Conservation (phyloP, 768 basidiomycete species). For the Lactarius hatsudake region DNA sequence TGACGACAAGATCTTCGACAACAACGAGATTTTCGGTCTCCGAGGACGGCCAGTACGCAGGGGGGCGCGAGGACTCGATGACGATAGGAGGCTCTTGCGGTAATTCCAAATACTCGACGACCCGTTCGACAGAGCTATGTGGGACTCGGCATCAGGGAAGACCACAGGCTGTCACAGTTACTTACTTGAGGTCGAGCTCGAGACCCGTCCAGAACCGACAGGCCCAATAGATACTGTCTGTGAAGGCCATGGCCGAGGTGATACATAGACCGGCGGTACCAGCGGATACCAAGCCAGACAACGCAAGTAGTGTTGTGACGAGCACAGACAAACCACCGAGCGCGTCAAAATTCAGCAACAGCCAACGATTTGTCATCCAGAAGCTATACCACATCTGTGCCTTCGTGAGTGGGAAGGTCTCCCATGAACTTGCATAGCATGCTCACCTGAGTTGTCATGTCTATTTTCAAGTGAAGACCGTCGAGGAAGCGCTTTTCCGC, state of each 20-base stretch:
- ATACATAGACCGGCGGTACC: slow-evolving; percentile 73
- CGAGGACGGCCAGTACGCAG: slow-evolving; percentile 91
- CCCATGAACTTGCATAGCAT: not conserved
- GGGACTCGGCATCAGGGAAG: slow-evolving; percentile 17
- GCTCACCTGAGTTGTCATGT: slow-evolving; percentile 69
- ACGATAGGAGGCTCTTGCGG: slow-evolving; percentile 82
- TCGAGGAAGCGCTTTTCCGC: slow-evolving; percentile 77
- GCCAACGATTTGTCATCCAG: slow-evolving; percentile 90
- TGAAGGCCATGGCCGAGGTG: slow-evolving; percentile 67
- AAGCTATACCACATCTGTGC: slow-evolving; percentile 77
- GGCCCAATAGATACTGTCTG: slow-evolving; percentile 49
- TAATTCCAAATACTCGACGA: slow-evolving; percentile 86
- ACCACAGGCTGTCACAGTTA: slow-evolving; percentile 19
- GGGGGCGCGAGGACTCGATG: slow-evolving; percentile 71
- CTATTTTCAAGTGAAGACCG: slow-evolving; percentile 68
- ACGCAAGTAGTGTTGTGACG: slow-evolving; percentile 71
- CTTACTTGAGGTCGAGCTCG: slow-evolving; percentile 74
- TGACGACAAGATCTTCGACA: slow-evolving; percentile 75
- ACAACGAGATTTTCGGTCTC: slow-evolving; percentile 56
- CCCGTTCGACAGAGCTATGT: slow-evolving; percentile 79
- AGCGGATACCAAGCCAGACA: slow-evolving; percentile 56
- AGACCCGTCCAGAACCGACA: slow-evolving; percentile 53
- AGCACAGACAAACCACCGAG: slow-evolving; percentile 74
- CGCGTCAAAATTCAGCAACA: slow-evolving; percentile 77
- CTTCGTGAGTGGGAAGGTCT: not conserved